Conservation (phyloP, 2,329 filamentous ascomycete species). For the Trichoderma asperellum region DNA sequence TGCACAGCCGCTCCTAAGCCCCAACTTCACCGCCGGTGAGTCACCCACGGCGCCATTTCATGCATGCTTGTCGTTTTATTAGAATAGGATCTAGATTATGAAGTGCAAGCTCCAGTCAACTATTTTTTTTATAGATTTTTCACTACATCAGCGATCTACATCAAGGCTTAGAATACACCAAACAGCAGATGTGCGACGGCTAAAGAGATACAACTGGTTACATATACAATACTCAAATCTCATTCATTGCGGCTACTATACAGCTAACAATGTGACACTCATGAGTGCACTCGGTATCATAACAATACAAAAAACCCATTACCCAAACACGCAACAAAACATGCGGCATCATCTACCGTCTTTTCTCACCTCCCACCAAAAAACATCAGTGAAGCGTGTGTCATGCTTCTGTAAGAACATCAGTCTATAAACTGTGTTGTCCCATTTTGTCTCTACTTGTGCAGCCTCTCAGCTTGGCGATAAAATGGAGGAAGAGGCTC, state of each 20-base stretch:
- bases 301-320: background rate
- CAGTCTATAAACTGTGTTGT: background rate
- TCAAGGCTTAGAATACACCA: background rate
- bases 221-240: background rate
- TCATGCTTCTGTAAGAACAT: background rate
- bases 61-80: background rate
- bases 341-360: background rate
- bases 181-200: background rate
- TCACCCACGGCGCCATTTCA: background rate
- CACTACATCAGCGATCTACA: no score
- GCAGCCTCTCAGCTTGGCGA: conserved; percentile 18
- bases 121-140: no score
- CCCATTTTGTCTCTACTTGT: background rate
- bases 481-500: conserved; percentile 30
- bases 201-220: background rate
- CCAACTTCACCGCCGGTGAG: conserved; percentile 1
- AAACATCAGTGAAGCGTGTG: background rate
- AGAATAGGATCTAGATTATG: background rate
- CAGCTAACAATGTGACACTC: conserved; percentile 5
- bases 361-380: background rate
- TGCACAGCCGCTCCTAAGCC: conserved; percentile 22
- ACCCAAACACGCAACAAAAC: conserved; percentile 12
- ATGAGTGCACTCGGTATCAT: conserved; percentile 13
- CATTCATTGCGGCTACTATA: conserved; percentile 4
- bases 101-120: background rate